Evolutionary conservation across 108 stramenopile genomes (phyloP).

Genomic region (Cyclostephanos invisitatus): DNA sequence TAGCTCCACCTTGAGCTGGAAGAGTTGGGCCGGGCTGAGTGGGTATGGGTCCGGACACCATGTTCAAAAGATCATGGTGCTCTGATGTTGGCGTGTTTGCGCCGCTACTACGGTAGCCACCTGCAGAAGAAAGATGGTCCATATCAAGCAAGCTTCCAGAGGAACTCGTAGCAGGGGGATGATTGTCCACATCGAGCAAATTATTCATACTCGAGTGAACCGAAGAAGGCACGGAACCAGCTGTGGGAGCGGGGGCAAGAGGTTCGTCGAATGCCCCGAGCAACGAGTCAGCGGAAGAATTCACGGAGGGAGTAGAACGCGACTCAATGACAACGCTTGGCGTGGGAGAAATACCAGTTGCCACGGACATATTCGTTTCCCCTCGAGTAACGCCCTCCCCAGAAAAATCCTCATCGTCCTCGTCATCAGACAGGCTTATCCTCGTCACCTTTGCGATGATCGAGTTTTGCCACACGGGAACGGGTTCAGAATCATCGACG

Average conservation of each 20-base stretch:
- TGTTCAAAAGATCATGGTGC: conserved; percentile 81
- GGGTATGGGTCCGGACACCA: conserved; percentile 64
- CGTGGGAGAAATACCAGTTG: conserved; percentile 26
- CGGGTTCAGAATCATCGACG: conserved; percentile 68
- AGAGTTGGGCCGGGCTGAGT: conserved; percentile 32
- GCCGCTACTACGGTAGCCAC: conserved; percentile 29
- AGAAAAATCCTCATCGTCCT: conserved; percentile 62
- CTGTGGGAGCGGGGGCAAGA: conserved; percentile 38
- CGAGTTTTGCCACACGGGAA: conserved; percentile 72
- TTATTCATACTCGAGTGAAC: conserved; percentile 34
- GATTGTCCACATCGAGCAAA: conserved; percentile 49
- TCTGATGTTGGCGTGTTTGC: conserved; percentile 43
- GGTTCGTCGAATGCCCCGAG: conserved; percentile 65
- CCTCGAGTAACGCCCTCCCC: conserved; percentile 13
- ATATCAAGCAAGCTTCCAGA: conserved; percentile 59
- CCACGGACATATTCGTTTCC: conserved; percentile 38
- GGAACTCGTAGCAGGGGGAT: conserved; percentile 34
- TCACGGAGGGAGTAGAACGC: conserved; percentile 1
- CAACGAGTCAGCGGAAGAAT: conserved; percentile 44
- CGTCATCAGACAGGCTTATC: conserved; percentile 66
- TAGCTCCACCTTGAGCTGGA: conserved; percentile 15
- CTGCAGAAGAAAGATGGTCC: conserved; percentile 34
- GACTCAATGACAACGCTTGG: conserved; percentile 12
- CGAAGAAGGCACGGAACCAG: conserved; percentile 25
- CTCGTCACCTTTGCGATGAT: conserved; percentile 85